phyloP scores from a whole-genome alignment of 2,329 filamentous ascomycete genomes.

The Aspergillus neoniger region DNA sequence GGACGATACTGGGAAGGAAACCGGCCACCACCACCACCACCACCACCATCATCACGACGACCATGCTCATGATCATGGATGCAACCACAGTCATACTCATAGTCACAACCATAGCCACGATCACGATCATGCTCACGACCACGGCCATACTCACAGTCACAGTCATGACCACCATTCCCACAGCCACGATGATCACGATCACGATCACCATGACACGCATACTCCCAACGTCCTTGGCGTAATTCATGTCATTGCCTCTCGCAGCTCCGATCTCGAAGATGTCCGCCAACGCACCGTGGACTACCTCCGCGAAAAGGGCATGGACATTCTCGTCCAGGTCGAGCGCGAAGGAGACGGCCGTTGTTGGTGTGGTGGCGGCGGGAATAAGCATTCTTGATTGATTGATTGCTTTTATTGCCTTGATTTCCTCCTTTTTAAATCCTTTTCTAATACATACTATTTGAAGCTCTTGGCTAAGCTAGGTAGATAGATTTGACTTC shows the following conservation, averaged over 20 bases:
- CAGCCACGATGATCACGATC: conserved; percentile 30
- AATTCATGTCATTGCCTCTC: conserved; percentile 79
- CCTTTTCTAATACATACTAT: neutral
- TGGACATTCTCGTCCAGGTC: conserved; percentile 84
- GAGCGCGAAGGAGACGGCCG: conserved; percentile 76
- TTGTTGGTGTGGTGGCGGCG: conserved; percentile 64
- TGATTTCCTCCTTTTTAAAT: neutral
- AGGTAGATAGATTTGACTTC: neutral
- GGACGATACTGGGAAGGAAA: conserved; percentile 62
- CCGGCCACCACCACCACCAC: conserved; percentile 37
- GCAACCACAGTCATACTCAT: conserved; percentile 35
- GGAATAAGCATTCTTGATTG: conserved; percentile 32
- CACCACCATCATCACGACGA: too few relatives aligned
- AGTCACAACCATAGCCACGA: conserved; percentile 28
- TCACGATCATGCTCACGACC: conserved; percentile 33
- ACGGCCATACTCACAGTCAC: conserved; percentile 33
- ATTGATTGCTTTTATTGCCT: neutral
- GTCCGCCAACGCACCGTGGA: conserved; percentile 74
- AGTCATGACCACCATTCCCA: conserved; percentile 32
- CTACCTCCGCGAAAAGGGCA: conserved; percentile 69
- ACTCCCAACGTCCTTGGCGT: conserved; percentile 66
- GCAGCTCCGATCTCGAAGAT: conserved; percentile 74
- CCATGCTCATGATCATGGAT: conserved; percentile 29
- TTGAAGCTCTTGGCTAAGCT: too few relatives aligned
- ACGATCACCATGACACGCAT: conserved; percentile 21